These are phyloP conservation scores for Ophiocordyceps australis DNA, from an alignment of 2,329 filamentous ascomycete genomes.

Conservation along the genomic window DNA sequence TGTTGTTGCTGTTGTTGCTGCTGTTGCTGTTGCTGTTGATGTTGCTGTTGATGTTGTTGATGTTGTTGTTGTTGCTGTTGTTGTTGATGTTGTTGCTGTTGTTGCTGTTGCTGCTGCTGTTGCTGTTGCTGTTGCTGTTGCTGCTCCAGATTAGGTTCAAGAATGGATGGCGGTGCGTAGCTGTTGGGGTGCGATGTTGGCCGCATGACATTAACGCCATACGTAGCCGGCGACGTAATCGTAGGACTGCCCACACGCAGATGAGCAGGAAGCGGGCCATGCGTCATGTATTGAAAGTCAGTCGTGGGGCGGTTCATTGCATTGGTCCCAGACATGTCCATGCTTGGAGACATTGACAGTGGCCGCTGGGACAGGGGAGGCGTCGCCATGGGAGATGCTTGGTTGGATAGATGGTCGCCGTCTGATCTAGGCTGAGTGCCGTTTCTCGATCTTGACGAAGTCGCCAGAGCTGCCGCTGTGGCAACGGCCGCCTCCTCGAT, in stretches of 20 bases:
- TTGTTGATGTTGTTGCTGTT: too few species aligned
- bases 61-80: too few species aligned
- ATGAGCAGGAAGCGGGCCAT: slow-evolving; percentile 65
- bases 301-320: slow-evolving; percentile 44
- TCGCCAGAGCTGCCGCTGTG: slow-evolving; percentile 71
- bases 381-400: slow-evolving; percentile 58
- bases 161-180: slow-evolving; percentile 67
- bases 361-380: slow-evolving; percentile 69
- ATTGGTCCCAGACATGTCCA: slow-evolving; percentile 51
- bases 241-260: slow-evolving; percentile 58
- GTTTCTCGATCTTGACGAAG: slow-evolving; percentile 22
- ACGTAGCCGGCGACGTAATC: slow-evolving; percentile 43
- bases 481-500: slow-evolving; percentile 85
- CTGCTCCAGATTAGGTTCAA: slow-evolving; percentile 73
- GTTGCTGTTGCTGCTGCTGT: too few species aligned
- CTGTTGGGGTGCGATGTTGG: slow-evolving; percentile 74
- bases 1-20: too few species aligned
- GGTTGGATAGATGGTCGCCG: slow-evolving; percentile 51
- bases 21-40: too few species aligned
- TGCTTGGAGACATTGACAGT: slow-evolving; percentile 61
- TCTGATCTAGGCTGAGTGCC: slow-evolving; percentile 42
- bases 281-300: slow-evolving; percentile 56
- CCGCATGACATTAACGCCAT: slow-evolving; percentile 29
- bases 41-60: too few species aligned
- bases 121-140: too few species aligned